Conservation (phyloP, 2,329 filamentous ascomycete genomes). For the Fusarium sp. region DNA sequence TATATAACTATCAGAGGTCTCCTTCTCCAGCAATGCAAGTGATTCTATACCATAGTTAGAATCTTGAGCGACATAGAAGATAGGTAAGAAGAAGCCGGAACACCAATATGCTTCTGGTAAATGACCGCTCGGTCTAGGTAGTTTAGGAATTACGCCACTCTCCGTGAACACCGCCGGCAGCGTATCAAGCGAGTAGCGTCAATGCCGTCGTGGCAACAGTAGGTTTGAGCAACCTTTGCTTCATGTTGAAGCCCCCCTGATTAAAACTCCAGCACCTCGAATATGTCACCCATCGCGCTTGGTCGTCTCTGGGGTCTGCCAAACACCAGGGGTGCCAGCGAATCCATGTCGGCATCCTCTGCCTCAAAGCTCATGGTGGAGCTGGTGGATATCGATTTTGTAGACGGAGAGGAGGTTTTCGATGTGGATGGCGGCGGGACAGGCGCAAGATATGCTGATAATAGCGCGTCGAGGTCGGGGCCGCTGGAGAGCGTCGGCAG, state of each 20-base stretch:
- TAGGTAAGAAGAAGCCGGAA: no score
- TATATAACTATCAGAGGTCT: no score
- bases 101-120: no score
- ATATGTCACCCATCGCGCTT: constrained; percentile 41
- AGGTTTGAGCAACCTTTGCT: background rate
- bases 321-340: constrained; percentile 39
- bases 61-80: no score
- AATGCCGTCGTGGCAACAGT: background rate
- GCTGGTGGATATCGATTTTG: constrained; percentile 41
- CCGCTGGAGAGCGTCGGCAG: constrained; percentile 34
- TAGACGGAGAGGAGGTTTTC: constrained; percentile 34
- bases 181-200: background rate
- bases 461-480: constrained; percentile 35
- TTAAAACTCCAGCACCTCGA: constrained; percentile 41
- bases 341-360: constrained; percentile 35
- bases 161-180: constrained; percentile 1
- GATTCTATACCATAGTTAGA: no score
- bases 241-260: background rate
- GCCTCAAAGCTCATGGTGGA: constrained; percentile 40
- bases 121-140: no score
- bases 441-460: constrained; percentile 41
- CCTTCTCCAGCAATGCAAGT: no score
- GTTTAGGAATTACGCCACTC: background rate
- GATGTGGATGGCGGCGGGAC: constrained; percentile 17
- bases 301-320: constrained; percentile 36